Conservation (phyloP, 192 early-diverging fungal genomes). For the Entomortierella lignicola region DNA sequence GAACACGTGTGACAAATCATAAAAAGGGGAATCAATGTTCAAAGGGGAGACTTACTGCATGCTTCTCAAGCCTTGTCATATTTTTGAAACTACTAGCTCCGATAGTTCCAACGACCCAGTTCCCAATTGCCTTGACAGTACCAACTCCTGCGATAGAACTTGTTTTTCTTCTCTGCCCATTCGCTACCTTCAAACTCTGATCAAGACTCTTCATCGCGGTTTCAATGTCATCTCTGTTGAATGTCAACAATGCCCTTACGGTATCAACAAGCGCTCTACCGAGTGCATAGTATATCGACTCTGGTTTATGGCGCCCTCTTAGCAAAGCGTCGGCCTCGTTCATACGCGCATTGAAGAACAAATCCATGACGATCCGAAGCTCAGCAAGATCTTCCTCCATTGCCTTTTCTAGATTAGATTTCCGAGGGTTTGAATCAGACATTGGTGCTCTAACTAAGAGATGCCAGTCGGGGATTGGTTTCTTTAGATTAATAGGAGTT, state of each 20-base stretch:
- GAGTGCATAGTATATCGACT: slow-evolving; percentile 79
- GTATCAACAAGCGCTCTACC: slow-evolving; percentile 76
- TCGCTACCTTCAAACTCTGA: slow-evolving; percentile 68
- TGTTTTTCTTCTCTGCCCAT: slow-evolving; percentile 71
- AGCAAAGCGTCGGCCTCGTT: slow-evolving; percentile 73
- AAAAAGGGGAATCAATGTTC: not conserved
- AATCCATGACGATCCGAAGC: slow-evolving; percentile 70
- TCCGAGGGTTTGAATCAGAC: slow-evolving; percentile 42
- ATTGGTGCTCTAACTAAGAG: slow-evolving; percentile 36
- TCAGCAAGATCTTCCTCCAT: slow-evolving; percentile 71
- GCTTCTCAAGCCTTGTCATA: slow-evolving; percentile 71
- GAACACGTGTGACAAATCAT: not conserved
- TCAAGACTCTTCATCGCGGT: slow-evolving; percentile 72
- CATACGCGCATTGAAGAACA: slow-evolving; percentile 83
- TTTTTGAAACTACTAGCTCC: slow-evolving; percentile 54
- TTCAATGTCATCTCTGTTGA: slow-evolving; percentile 75
- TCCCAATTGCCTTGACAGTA: slow-evolving; percentile 59
- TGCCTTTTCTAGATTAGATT: slow-evolving; percentile 46
- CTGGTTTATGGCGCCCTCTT: slow-evolving; percentile 48
- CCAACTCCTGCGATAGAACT: slow-evolving; percentile 43
- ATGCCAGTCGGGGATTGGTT: slow-evolving; percentile 48
- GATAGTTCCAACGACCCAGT: slow-evolving; percentile 54
- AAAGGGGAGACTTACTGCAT: slow-evolving; percentile 58
- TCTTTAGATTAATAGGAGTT: slow-evolving; percentile 5
- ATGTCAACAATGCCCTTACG: slow-evolving; percentile 80